Percentiles rank a stretch among this genome's conserved stretches.
phyloP scores from a whole-genome alignment of 2,329 filamentous ascomycete species.

The Aspergillus hiratsukae region DNA sequence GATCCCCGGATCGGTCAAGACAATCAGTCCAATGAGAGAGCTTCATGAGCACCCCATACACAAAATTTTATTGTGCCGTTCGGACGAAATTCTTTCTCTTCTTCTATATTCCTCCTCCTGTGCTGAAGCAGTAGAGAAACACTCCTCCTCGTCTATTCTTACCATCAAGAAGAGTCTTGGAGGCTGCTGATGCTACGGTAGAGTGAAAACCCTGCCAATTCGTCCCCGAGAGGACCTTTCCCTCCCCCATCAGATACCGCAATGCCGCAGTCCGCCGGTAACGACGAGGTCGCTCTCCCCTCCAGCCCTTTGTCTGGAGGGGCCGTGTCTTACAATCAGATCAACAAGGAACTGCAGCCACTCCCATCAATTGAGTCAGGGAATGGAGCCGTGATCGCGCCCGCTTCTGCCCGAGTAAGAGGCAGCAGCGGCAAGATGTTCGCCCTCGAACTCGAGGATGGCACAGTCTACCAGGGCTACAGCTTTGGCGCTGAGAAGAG shows the following conservation, averaged over 20 bases:
- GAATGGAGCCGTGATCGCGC: conserved; percentile 43
- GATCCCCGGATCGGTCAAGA: conserved; percentile 19
- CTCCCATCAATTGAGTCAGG: conserved; percentile 26
- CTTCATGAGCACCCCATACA: conserved; percentile 16
- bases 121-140: conserved; percentile 26
- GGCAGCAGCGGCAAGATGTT: conserved; percentile 57
- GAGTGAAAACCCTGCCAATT: conserved; percentile 27
- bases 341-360: conserved; percentile 27
- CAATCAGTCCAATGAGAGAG: conserved; percentile 19
- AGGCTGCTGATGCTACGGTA: conserved; percentile 38
- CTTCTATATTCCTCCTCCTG: conserved; percentile 21
- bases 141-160: conserved; percentile 3
- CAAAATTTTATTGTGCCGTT: conserved; percentile 24
- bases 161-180: conserved; percentile 20
- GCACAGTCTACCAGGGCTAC: conserved; percentile 84
- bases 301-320: conserved; percentile 39
- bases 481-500: conserved; percentile 96
- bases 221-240: conserved; percentile 38
- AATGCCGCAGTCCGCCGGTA: conserved; percentile 29
- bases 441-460: conserved; percentile 90
- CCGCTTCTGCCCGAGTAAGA: conserved; percentile 59
- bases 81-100: conserved; percentile 14
- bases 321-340: conserved; percentile 34
- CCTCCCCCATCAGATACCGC: conserved; percentile 18
- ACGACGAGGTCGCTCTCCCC: conserved; percentile 30